These are phyloP conservation scores for Suhomyces panamericanus DNA, from an alignment of 1,139 yeast species.

Conservation along the genomic window DNA sequence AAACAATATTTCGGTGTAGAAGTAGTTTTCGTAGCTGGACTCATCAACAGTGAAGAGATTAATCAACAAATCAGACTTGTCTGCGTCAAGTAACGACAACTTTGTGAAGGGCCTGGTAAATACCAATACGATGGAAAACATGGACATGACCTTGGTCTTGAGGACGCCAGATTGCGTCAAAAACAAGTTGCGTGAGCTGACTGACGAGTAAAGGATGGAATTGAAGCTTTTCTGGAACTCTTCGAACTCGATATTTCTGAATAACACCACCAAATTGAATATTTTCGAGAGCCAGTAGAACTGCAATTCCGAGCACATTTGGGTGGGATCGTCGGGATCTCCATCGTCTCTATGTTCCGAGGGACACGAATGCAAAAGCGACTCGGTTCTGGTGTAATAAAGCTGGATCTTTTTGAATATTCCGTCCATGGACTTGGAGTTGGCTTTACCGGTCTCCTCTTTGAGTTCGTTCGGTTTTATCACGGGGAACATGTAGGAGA, in stretches of 20 bases:
- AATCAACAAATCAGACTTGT: constrained; percentile 20
- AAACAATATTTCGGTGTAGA: constrained; percentile 21
- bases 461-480: background rate
- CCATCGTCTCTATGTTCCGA: background rate
- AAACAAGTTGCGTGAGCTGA: background rate
- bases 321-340: constrained; percentile 1
- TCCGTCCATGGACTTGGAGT: constrained; percentile 18
- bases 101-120: constrained; percentile 32
- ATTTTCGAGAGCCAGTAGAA: constrained; percentile 27
- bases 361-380: constrained; percentile 12
- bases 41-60: constrained; percentile 23
- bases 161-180: constrained; percentile 14
- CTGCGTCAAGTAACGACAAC: constrained; percentile 24
- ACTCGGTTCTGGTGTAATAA: constrained; percentile 27
- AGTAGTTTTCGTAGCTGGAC: constrained; percentile 15
- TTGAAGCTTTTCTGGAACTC: constrained; percentile 28
- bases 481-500: constrained; percentile 23
- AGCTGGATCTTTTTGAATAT: constrained; percentile 23
- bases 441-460: background rate
- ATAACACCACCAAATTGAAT: constrained; percentile 24
- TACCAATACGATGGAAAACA: constrained; percentile 29
- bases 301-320: constrained; percentile 17
- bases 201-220: constrained; percentile 13
- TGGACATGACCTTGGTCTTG: constrained; percentile 23
- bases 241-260: constrained; percentile 27